A percentile compares a stretch with the other conserved stretches of the same genome.
phyloP scores from a whole-genome alignment of 495 filamentous ascomycete genomes.

The Xylaria cubensis region DNA sequence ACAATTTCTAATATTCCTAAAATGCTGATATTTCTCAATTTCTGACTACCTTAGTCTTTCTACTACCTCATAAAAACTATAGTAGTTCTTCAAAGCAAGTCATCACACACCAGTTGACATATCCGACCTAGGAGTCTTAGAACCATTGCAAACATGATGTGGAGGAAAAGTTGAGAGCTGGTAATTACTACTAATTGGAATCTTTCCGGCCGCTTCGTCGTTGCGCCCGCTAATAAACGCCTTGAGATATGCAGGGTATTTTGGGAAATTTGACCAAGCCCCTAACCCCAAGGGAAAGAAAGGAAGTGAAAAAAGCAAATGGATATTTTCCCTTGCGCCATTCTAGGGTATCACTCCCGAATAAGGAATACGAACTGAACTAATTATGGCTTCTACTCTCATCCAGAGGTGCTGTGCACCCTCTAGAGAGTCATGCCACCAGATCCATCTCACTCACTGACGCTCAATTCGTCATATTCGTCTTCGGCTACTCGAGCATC shows the following conservation, averaged over 20 bases:
- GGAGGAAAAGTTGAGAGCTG: neutral
- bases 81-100: neutral
- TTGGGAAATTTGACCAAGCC: constrained; percentile 19
- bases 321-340: constrained; percentile 23
- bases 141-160: neutral
- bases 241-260: constrained; percentile 26
- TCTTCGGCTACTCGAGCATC: constrained; percentile 46
- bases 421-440: neutral
- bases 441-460: constrained; percentile 44
- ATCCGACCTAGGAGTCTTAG: neutral
- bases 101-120: neutral
- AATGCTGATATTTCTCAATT: neutral
- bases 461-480: constrained; percentile 42
- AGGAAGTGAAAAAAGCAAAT: constrained; percentile 26
- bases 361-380: constrained; percentile 15
- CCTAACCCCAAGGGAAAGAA: constrained; percentile 14
- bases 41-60: neutral
- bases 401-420: constrained; percentile 24
- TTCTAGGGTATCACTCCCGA: constrained; percentile 32
- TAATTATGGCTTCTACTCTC: constrained; percentile 28
- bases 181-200: neutral
- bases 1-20: neutral
- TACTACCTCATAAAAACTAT: neutral
- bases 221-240: constrained; percentile 27
- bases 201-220: constrained; percentile 2